These are phyloP conservation scores for Voacanga thouarsii DNA, from an alignment of 257 asterid genomes.

Conservation along the genomic window DNA sequence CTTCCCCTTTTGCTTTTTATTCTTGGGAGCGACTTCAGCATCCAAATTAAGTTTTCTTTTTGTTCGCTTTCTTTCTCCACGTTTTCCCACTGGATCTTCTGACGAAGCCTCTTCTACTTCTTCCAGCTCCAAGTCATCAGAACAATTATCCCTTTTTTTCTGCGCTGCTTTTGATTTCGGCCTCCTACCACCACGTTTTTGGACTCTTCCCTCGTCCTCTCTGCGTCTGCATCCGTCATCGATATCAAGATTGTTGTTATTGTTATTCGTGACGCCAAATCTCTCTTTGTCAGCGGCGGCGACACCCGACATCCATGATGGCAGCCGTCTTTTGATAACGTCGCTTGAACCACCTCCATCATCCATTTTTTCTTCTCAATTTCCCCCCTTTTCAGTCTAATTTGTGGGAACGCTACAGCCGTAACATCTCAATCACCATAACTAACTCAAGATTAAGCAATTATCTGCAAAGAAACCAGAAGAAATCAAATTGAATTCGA, in stretches of 20 bases:
- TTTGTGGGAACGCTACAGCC: not conserved
- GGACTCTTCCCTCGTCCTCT: not conserved
- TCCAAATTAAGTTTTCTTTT: conserved; percentile 16
- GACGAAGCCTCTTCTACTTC: not conserved
- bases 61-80: conserved; percentile 14
- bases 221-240: conserved; percentile 4
- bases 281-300: not conserved
- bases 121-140: not conserved
- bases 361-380: not conserved
- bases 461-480: not conserved
- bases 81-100: not conserved
- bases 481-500: not conserved
- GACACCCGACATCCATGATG: conserved; percentile 25
- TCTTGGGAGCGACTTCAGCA: not conserved
- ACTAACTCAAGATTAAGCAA: not conserved
- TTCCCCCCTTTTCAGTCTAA: not conserved
- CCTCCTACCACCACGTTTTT: not conserved
- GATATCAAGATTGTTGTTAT: not conserved
- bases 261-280: not conserved
- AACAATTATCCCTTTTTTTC: not conserved
- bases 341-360: not conserved
- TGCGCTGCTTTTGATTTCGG: conserved; percentile 4
- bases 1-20: conserved; percentile 6
- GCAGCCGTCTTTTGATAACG: conserved; percentile 20
- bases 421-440: not conserved